phyloP scores from a whole-genome alignment of 305 asterid species.

The Petunia hybrid region DNA sequence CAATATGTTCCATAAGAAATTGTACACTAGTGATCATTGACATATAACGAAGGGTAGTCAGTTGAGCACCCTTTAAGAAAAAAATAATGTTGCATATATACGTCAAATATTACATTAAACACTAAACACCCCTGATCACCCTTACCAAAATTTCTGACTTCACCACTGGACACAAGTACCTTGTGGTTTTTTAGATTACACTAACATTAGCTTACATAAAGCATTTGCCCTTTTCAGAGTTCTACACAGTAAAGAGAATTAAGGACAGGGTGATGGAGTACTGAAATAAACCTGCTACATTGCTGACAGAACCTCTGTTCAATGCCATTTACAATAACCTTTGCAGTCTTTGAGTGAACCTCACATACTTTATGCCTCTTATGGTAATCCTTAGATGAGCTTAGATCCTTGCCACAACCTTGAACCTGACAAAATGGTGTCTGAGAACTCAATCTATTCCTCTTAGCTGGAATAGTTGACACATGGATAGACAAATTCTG shows the following conservation, averaged over 20 bases:
- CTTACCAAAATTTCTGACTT: too few relatives aligned
- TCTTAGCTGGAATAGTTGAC: slow-evolving; percentile 38
- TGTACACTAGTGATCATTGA: background rate
- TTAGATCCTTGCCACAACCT: slow-evolving; percentile 53
- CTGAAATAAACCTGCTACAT: slow-evolving; percentile 54
- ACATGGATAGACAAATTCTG: slow-evolving; percentile 31
- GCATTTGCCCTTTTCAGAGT: background rate
- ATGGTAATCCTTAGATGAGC: slow-evolving; percentile 32
- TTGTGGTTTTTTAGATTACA: background rate
- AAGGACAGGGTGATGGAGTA: background rate
- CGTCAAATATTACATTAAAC: too few relatives aligned
- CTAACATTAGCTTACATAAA: background rate
- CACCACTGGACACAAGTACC: background rate
- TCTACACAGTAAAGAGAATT: background rate
- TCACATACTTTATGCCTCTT: slow-evolving; percentile 55
- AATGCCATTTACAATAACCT: slow-evolving; percentile 50
- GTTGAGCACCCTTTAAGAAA: too few relatives aligned
- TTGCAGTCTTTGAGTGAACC: slow-evolving; percentile 52
- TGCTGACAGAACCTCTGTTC: slow-evolving; percentile 61
- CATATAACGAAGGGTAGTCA: too few relatives aligned
- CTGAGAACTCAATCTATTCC: slow-evolving; percentile 41
- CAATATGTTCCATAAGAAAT: background rate
- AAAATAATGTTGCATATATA: too few relatives aligned
- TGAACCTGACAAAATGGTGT: slow-evolving; percentile 49
- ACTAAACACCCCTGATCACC: too few relatives aligned